Base-by-base conservation (phyloP, 345 rosid species). In the Nasturtium officinale region DNA sequence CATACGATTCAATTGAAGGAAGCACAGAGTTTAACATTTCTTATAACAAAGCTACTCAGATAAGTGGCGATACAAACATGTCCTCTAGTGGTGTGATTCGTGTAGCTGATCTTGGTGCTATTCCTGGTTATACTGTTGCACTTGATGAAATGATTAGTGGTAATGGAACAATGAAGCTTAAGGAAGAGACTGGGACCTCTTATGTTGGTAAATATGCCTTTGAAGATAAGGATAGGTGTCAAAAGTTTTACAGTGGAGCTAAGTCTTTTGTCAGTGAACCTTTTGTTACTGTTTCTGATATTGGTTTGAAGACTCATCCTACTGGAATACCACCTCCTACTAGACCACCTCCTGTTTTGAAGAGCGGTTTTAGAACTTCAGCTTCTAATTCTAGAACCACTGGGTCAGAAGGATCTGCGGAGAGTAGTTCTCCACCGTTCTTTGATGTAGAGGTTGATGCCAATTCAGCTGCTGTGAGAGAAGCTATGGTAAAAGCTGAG, bases 381-480 rank as follows among this genome's bases (percentile, higher is more conserved):
- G 74, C 61, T 57, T 74, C 86, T 60, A 76, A 67, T 71, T 69
- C 79, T 79, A 62, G 81, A 66, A 70, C 67, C 54, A 72, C 63
- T n/a, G 77, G 78, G 66, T 72, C 86, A 25, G 86, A 82, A 62
- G 85, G 79, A 68, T 79, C 77, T 20, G 48, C 10, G 0, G 83
- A 71, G 61, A 87, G 82, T 58, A 48, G 74, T 73, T 91, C 90
- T 43, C 96, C 96, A 17, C 84, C 83, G 46, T 88, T 79, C 81
- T 89, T 87, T 82, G 99, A 95, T 77, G 96, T 91, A n/a, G 97
- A 89, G 86, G 86, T 87, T 56, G 99, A 91, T 87, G 86, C 86
- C 12, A 83, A 83, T 73, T 91, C 96, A 46, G 90, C 96, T 70
- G 96, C 96, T 35, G 82, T 85, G 79, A 84, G 84, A 77, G 96